Evolutionary conservation across 805 yeast species (phyloP), one percentile per base, ranked within the genome.

Genomic region (Candida jianshihensis): DNA sequence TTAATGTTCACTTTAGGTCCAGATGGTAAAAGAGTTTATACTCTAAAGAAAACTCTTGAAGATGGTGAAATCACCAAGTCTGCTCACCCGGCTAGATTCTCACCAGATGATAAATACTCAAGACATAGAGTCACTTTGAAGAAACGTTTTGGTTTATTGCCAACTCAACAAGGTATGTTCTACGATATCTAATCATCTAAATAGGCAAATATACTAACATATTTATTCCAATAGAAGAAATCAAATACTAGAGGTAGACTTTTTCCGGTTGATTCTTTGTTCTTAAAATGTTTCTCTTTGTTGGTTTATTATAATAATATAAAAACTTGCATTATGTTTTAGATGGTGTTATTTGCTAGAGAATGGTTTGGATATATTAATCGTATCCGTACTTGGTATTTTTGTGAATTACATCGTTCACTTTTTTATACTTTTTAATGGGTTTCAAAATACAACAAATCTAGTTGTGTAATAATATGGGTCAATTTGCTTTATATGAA

Each of bases 21-120:
- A 44, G 96, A 89, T 53, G 98, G 98, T 53, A 90, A 90, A 75
- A 83, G 99, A 66, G 64, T 84, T 55, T 92, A 92, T 75, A 92
- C 99, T 37, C 72, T 92, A 50, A 70, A 85, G 63, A 92, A 92
- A 70, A 47, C 59, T 52, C 81, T 94, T 38, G 88, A 72, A 43
- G 65, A 70, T 7, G 97, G 98, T 44, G 96, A 88, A 63, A 88
- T 90, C 70, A 94, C 99, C 59, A 87, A 88, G 71, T 84, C 96
- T 49, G 98, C 98, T 29, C 99, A 92, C 65, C 99, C 99, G 44
- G 98, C 99, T 36, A 82, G 99, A 68, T 92, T 92, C 65, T 92
- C 98, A 24, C 99, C 99, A 51, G 99, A 92, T 63, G 99, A 92
- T 76, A 92, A 92, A 70, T 90, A 87, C 72, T 92, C 98, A 33